Base-by-base conservation (phyloP, 805 yeast species). In the Barnettozyma wickerhamii region DNA sequence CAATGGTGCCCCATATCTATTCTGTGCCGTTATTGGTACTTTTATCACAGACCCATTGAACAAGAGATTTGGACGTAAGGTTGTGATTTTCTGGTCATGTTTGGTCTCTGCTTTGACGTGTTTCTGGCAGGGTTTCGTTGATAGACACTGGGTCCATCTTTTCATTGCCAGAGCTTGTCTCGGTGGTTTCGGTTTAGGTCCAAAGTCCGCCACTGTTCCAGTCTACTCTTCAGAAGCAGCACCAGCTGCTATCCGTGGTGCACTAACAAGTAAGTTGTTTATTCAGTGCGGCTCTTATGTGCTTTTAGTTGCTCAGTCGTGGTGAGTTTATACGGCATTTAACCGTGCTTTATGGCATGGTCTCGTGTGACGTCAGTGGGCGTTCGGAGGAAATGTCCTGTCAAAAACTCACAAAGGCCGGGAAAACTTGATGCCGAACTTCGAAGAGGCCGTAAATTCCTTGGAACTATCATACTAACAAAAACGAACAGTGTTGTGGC, bases 191-290 rank as follows among this genome's bases (percentile, higher is more conserved):
- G 86, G 87, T 44, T 65, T 81, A 42, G 89, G 89, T 47, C 82
- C 83, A 39, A 80, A 80, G 56, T 72, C 81, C n/a, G 81, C 85
- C n/a, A 81, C 87, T 14, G 82, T 80, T 29, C 86, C 86, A 13
- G 83, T 82, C 14, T 81, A 80, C 52, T 68, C 81, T 35, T 79
- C 84, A 14, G 86, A 80, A 54, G 77, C 82, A 58, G 66, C 80
- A 10, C 84, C 85, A 7, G 72, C 75, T 32, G 65, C 67, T 30
- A 73, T 79, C 44, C 67, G 89, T 61, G 89, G 89, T 46, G 71
- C 82, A 4, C 62, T 81, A 40, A 82, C 80, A 31, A 41, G 36
- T 33, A 21, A 19, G 36, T 33, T 23, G 21, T 19, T 13, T n/a
- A n/a, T n/a, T n/a, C n/a, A n/a, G n/a, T n/a, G n/a, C n/a, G n/a